Evolutionary conservation across 2,329 filamentous ascomycete genomes (phyloP), one percentile per base, ranked within the genome.

Genomic region (Davidsoniella virescens): DNA sequence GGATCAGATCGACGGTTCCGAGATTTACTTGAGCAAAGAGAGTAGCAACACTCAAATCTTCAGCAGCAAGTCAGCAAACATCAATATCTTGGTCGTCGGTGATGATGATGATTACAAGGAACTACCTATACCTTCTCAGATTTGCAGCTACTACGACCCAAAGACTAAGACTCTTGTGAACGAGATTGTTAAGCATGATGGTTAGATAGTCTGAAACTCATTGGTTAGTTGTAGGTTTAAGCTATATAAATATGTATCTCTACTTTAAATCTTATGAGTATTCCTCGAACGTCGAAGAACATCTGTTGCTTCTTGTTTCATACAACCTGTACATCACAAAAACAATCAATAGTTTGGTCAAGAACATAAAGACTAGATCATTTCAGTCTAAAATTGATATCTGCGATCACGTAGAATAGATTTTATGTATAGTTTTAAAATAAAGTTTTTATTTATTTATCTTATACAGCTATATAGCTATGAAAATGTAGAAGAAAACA

Each of bases 171-270:
- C 83, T 56, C 62, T 96, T 55, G 75, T 90, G 25, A 94, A 80
- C 61, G 90, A 96, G 73, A 96, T 98, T 64, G 92, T 98, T 16
- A 87, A 92, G 60, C 90, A 96, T 67, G 79, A 84, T 55, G 88
- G 90, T 51, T 95, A 72, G 61, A 29, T 12, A 20, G 18, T 36
- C 2, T 16, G 26, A 16, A n/a, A 23, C 29, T 5, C 14, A 37
- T 20, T 26, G 8, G 25, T n/a, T 38, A 16, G 23, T 26, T 23
- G n/a, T 29, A 23, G 20, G 4, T 4, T 23, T 23, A 39, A 14
- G 37, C 5, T 9, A 16, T 39, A 14, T 39, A 14, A 9, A 5
- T 9, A 16, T 39, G 5, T 39, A 14, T 39, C 4, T 23, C 20
- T 23, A 23, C 4, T 23, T 23, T 23, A 23, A 5, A 23, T 23